Percentiles rank a stretch among this genome's conserved stretches.
These are phyloP conservation scores for Sporothrix inflata DNA, from an alignment of 2,329 filamentous ascomycete genomes.

Conservation along the genomic window DNA sequence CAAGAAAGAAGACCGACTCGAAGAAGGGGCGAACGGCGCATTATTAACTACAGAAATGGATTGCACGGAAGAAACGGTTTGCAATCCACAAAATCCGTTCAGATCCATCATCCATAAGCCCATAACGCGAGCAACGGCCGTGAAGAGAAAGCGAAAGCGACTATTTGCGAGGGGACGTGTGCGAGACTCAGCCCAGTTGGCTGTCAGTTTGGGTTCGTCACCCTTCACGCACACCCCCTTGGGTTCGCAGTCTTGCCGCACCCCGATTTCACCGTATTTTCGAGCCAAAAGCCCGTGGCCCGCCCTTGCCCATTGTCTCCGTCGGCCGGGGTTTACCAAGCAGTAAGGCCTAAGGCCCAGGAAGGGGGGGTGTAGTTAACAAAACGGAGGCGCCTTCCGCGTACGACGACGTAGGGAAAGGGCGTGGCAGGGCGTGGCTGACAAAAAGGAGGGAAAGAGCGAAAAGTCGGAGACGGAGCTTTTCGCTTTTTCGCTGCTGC, in stretches of 20 bases:
- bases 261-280: slow-evolving; percentile 32
- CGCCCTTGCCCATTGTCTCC: slow-evolving; percentile 22
- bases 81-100: background rate
- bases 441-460: slow-evolving; percentile 2
- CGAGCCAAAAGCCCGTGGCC: slow-evolving; percentile 20
- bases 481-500: background rate
- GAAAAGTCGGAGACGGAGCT: slow-evolving; percentile 8
- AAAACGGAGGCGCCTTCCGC: slow-evolving; percentile 21
- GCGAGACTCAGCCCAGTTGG: slow-evolving; percentile 7
- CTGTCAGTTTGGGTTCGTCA: slow-evolving; percentile 12
- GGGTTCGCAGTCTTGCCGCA: slow-evolving; percentile 23
- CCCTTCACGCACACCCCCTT: slow-evolving; percentile 17
- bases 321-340: slow-evolving; percentile 31
- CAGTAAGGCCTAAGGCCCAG: slow-evolving; percentile 23
- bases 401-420: background rate
- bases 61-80: slow-evolving; percentile 7
- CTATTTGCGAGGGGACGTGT: background rate
- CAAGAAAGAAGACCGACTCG: background rate
- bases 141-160: slow-evolving; percentile 19
- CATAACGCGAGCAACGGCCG: slow-evolving; percentile 13
- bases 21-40: slow-evolving; percentile 19
- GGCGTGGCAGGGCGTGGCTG: background rate
- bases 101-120: slow-evolving; percentile 5
- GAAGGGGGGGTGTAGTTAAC: slow-evolving; percentile 17
- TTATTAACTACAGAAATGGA: slow-evolving; percentile 24